Conservation (phyloP, 75 land plant species). For the Adiantum capillusveneris region DNA sequence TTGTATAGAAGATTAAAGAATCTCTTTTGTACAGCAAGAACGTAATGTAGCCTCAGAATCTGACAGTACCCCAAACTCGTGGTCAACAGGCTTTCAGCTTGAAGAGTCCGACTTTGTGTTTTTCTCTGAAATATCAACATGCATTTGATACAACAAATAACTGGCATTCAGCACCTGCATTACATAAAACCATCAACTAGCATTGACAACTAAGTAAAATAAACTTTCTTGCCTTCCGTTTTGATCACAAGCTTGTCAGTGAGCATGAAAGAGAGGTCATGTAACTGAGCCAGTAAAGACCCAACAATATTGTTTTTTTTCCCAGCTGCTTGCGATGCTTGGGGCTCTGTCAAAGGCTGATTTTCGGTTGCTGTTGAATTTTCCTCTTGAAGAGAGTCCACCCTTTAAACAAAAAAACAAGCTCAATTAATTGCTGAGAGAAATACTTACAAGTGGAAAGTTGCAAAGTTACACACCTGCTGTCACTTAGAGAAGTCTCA, state of each 20-base stretch:
- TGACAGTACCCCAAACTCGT: no score
- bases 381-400: neutral
- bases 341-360: neutral
- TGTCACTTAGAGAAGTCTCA: neutral
- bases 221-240: neutral
- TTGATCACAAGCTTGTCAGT: conserved; percentile 1
- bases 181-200: no score
- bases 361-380: neutral
- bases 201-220: no score
- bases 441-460: no score
- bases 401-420: neutral
- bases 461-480: conserved; percentile 1
- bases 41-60: no score
- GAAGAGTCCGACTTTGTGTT: no score
- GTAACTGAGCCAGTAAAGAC: neutral
- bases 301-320: neutral
- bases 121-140: no score
- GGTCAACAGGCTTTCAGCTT: no score
- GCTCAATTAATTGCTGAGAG: neutral
- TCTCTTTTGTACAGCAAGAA: no score
- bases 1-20: no score
- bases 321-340: neutral
- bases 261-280: conserved; percentile 1
- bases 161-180: no score
- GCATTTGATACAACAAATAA: no score